Conservation (phyloP, 2,329 filamentous ascomycete species). For the Didymella pinodella region DNA sequence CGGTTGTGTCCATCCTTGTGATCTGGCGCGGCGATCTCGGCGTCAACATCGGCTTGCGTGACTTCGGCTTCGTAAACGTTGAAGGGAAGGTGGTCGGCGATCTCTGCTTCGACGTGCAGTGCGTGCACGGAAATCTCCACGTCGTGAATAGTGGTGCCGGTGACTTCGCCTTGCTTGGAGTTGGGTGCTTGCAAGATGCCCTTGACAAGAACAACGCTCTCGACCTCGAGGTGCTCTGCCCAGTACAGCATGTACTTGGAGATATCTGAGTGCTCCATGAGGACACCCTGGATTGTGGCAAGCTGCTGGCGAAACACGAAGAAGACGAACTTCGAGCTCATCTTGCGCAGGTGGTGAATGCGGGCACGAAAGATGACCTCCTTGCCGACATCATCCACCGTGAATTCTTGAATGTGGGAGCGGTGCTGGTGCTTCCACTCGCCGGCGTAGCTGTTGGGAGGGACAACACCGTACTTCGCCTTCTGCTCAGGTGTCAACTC, state of each 20-base stretch:
- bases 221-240: conserved; percentile 81
- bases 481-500: conserved; percentile 67
- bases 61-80: conserved; percentile 75
- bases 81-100: conserved; percentile 71
- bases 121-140: conserved; percentile 77
- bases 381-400: conserved; percentile 62
- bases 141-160: conserved; percentile 76
- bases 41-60: conserved; percentile 63
- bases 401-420: conserved; percentile 61
- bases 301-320: conserved; percentile 86
- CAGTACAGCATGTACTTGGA: conserved; percentile 83
- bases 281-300: conserved; percentile 82
- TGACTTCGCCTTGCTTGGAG: conserved; percentile 70
- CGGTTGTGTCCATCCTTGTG: conserved; percentile 64
- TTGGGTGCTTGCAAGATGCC: conserved; percentile 77
- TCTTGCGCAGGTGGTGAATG: conserved; percentile 78
- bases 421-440: conserved; percentile 59
- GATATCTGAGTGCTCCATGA: conserved; percentile 68
- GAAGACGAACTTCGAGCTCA: conserved; percentile 85
- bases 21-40: conserved; percentile 59
- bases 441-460: conserved; percentile 66
- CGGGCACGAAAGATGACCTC: conserved; percentile 73
- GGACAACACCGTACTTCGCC: conserved; percentile 65
- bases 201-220: conserved; percentile 78
- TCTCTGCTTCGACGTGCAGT: conserved; percentile 67